Base-by-base conservation (phyloP, 2,329 filamentous ascomycete species). In the Botrytis medusae region DNA sequence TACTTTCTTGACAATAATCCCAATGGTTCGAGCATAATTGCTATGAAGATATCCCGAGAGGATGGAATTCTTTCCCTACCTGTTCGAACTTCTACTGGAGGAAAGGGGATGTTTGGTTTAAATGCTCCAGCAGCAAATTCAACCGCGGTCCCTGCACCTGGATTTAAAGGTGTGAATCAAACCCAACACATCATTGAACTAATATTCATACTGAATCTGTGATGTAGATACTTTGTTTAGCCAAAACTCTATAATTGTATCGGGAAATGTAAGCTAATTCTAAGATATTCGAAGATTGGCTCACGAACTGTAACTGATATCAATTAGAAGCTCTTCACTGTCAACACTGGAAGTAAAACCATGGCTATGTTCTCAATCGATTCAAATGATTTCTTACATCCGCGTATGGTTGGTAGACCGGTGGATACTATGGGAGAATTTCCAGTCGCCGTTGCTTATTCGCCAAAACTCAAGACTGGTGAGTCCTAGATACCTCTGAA, bases 1-100 rank as follows among this genome's bases (percentile, higher is more conserved):
- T 90, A 90, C 79, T 80, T 89, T 64, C 80, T 89, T 62, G 87
- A 85, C 57, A 90, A 90, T 76, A 83, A 86, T 9, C 79, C 79
- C 22, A 76, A 82, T 1, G 72, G 75, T 2, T 87, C 89, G 72
- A 73, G 67, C 18, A 83, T 90, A 2, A 81, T 88, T 4, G 84
- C 87, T 0, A 71, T 90, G 2, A 83, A 84, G 0, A 84, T 89
- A 54, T 80, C 78, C 0, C 29, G 40, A 42, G 48, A 74, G 0
- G 81, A 88, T 71, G 88, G 88, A 0, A 84, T 80, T n/a, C 81
- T 90, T 0, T 83, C 82, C 0, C 77, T 79, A 1, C 85, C 84
- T 0, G 79, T 80, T 4, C 77, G 82, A 3, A 86, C 83, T 1
- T 72, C 80, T 1, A 87, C 87, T 2, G 84, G 85, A 2, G 87